Base-by-base conservation (phyloP, 148 eudicot species). In the Cornus controversa region DNA sequence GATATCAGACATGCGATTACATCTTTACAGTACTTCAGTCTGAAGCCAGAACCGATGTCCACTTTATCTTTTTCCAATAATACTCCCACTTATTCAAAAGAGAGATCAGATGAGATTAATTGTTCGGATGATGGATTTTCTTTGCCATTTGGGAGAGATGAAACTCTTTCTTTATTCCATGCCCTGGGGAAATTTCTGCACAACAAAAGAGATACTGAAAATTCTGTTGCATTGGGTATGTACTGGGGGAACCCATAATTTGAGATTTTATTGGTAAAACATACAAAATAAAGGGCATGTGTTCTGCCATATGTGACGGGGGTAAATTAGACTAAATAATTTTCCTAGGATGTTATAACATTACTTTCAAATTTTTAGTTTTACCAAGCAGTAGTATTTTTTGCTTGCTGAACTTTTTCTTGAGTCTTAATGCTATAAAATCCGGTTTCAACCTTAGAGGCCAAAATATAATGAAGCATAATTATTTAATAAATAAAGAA, bases 161-260 rank as follows among this genome's bases (percentile, higher is more conserved):
- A 90, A 62, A 93, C 97, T 50, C 91, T 96, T 23, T 90, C 98
- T 74, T 81, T 96, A 7, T 96, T 96, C 87, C 99, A 96, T 82
- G 99, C 98, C 76, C 83, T 96, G 81, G 99, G 99, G 24, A 96
- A 96, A 83, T 93, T 96, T 86, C 85, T 96, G 84, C 99, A 96
- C 88, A 96, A 96, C 85, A 96, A 96, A 87, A 93, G 99, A 69
- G 99, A 88, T 66, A 70, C 82, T 70, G 91, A 85, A 74, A 77
- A 76, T 81, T 62, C 84, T 66, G 69, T 54, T 77, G 58, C 82
- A 78, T 74, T 86, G 67, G 82, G 98, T 93, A 83, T 85, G 88
- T 82, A 40, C 31, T n/a, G 37, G 9, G 68, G n/a, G 27, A n/a
- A 40, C 47, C 57, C 25, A 47, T n/a, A 20, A 3, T 37, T 67